Conservation (phyloP, 805 yeast species). For the Starmerella bombi region DNA sequence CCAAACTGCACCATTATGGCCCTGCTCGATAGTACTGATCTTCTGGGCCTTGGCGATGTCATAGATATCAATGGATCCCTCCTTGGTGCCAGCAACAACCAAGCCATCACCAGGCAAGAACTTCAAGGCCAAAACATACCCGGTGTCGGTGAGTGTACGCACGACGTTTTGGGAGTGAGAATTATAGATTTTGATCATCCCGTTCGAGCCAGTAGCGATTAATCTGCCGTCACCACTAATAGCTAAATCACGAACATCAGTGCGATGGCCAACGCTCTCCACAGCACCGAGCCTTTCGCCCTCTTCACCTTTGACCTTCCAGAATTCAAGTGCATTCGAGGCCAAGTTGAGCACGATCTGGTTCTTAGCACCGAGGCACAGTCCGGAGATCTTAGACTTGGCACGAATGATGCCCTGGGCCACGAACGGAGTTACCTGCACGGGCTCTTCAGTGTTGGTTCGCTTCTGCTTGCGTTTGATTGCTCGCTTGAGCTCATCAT, state of each 20-base stretch:
- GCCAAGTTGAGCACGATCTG: constrained; percentile 54
- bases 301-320: constrained; percentile 31
- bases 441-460: constrained; percentile 39
- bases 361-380: constrained; percentile 34
- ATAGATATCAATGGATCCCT: constrained; percentile 70
- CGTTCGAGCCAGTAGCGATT: constrained; percentile 82
- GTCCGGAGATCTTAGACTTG: constrained; percentile 19
- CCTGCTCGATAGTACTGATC: constrained; percentile 48
- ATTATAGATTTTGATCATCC: constrained; percentile 82
- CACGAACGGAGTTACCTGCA: constrained; percentile 33
- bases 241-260: constrained; percentile 74
- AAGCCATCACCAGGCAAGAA: constrained; percentile 87
- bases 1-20: constrained; percentile 83
- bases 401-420: constrained; percentile 56
- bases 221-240: constrained; percentile 69
- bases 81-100: constrained; percentile 76
- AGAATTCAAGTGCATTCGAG: constrained; percentile 64
- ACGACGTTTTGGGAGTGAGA: constrained; percentile 57
- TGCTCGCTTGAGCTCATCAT: constrained; percentile 68
- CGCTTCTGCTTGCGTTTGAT: constrained; percentile 65
- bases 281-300: constrained; percentile 35
- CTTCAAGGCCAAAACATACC: constrained; percentile 66
- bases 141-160: constrained; percentile 68
- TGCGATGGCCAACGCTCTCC: constrained; percentile 75
- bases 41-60: constrained; percentile 75